Evolutionary conservation across 2,329 filamentous ascomycete genomes (phyloP).

Genomic region (Colletotrichum filicis): DNA sequence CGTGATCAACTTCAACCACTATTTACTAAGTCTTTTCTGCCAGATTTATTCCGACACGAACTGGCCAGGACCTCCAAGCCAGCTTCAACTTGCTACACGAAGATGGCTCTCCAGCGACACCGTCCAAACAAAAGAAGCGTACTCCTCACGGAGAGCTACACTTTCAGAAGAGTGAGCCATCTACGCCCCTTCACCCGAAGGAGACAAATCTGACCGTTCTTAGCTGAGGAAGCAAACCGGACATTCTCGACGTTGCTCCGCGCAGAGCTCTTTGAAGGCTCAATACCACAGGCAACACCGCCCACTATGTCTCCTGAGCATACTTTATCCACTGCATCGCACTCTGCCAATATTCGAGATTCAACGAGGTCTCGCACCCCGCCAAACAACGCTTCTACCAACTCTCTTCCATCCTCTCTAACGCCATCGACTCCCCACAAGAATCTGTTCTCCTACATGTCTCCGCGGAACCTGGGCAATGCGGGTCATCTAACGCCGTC

Average conservation of each 20-base stretch:
- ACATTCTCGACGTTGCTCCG: conserved; percentile 90
- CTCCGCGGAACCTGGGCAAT: conserved; percentile 75
- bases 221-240: conserved; percentile 92
- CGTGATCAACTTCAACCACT: neutral
- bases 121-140: conserved; percentile 85
- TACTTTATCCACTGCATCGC: conserved; percentile 58
- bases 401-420: conserved; percentile 76
- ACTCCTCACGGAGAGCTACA: conserved; percentile 90
- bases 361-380: conserved; percentile 84
- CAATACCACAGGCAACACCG: conserved; percentile 83
- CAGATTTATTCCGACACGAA: conserved; percentile 95
- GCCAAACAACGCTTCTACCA: conserved; percentile 71
- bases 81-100: conserved; percentile 94
- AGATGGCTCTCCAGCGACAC: conserved; percentile 91
- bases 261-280: conserved; percentile 90
- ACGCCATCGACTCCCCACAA: conserved; percentile 97
- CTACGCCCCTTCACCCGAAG: neutral
- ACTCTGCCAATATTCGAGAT: conserved; percentile 65
- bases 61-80: conserved; percentile 91
- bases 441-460: conserved; percentile 94
- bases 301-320: conserved; percentile 71
- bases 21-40: neutral
- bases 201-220: conserved; percentile 9
- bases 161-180: conserved; percentile 85
- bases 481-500: conserved; percentile 89